These are phyloP conservation scores for Endotrypanum monterogeii DNA, from an alignment of 208 protist genomes.

Conservation along the genomic window DNA sequence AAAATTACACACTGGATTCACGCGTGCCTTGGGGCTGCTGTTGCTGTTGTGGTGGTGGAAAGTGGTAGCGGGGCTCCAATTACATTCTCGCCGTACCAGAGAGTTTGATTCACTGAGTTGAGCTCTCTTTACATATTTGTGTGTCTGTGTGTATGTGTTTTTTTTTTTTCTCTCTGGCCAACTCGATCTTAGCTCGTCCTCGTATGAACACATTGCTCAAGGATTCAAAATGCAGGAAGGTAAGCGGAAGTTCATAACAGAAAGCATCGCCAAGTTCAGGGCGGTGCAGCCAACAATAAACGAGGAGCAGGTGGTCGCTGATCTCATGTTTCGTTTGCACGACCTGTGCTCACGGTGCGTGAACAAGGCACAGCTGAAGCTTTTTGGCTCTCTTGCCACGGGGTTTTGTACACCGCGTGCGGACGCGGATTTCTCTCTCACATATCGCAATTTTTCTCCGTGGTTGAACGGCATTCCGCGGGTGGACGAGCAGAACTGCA, in stretches of 20 bases:
- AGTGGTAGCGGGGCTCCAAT: not conserved
- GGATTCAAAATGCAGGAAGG: slow-evolving; percentile 10
- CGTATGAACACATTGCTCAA: not conserved
- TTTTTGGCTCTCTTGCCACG: slow-evolving; percentile 86
- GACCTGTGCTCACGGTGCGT: slow-evolving; percentile 74
- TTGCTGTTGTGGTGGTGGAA: too few relatives aligned
- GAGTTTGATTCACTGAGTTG: not conserved
- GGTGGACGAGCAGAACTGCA: slow-evolving; percentile 69
- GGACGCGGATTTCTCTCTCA: slow-evolving; percentile 87
- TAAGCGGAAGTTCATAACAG: slow-evolving; percentile 59
- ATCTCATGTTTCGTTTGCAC: slow-evolving; percentile 63
- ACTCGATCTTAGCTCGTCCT: not conserved
- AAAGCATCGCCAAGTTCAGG: slow-evolving; percentile 81
- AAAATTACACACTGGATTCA: too few relatives aligned
- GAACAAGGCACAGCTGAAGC: slow-evolving; percentile 83
- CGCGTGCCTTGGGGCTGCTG: too few relatives aligned
- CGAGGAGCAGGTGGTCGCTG: slow-evolving; percentile 46
- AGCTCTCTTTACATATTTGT: not conserved
- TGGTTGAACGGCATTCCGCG: slow-evolving; percentile 71
- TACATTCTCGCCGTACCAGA: not conserved
- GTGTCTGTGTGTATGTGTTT: not conserved
- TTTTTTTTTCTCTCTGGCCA: not conserved
- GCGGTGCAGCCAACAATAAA: slow-evolving; percentile 23
- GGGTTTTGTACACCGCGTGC: slow-evolving; percentile 81
- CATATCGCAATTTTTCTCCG: slow-evolving; percentile 87